Percentiles rank a stretch among this genome's conserved stretches.
Evolutionary conservation across 1,139 yeast species (phyloP).

Genomic region (Pichia sp.): DNA sequence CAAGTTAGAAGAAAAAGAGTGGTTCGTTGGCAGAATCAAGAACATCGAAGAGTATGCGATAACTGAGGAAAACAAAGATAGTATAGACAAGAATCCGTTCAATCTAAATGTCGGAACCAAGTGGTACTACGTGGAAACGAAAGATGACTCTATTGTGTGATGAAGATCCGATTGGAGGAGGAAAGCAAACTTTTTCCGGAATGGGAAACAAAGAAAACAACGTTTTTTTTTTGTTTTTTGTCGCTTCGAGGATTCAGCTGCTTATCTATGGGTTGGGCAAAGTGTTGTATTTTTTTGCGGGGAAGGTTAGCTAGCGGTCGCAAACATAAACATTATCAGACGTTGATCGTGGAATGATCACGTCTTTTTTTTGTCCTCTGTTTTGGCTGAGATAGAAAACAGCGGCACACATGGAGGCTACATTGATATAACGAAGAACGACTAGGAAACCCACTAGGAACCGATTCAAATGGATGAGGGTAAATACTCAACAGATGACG

Average conservation of each 20-base stretch:
- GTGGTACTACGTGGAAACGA: slow-evolving; percentile 50
- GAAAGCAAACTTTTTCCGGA: background rate
- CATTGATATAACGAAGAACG: background rate
- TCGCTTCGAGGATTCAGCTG: background rate
- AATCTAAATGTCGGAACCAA: slow-evolving; percentile 43
- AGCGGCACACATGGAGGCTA: no score
- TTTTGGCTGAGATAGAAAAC: background rate
- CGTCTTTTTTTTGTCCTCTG: background rate
- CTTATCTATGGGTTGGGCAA: background rate
- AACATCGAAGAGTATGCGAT: slow-evolving; percentile 47
- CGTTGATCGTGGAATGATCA: background rate
- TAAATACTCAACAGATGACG: background rate
- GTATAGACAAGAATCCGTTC: slow-evolving; percentile 43
- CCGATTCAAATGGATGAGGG: background rate
- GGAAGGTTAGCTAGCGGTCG: no score
- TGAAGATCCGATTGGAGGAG: background rate
- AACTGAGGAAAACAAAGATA: slow-evolving; percentile 36
- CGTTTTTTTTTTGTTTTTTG: background rate
- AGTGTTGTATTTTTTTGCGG: no score
- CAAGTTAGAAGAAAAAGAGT: slow-evolving; percentile 46
- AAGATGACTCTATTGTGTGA: slow-evolving; percentile 32
- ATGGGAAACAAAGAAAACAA: background rate
- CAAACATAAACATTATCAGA: no score
- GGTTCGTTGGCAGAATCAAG: slow-evolving; percentile 65
- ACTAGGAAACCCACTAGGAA: background rate